A percentile compares a stretch with the other conserved stretches of the same genome.
Evolutionary conservation across 1,139 yeast species (phyloP).

Genomic region (Geotrichum europaeum): DNA sequence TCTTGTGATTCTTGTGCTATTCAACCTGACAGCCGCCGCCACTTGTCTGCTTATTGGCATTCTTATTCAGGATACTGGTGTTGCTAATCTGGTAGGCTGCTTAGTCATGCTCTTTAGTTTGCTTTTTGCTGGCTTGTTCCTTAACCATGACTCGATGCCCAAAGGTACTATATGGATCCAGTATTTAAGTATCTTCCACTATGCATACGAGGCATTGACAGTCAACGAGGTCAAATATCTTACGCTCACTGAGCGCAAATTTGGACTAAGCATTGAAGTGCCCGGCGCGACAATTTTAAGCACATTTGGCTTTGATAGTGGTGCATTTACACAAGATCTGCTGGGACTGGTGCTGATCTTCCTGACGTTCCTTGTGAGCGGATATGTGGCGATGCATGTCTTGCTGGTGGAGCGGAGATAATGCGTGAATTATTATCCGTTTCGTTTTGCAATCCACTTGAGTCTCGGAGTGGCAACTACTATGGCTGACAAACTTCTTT

Average conservation of each 20-base stretch:
- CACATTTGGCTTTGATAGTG: slow-evolving; percentile 87
- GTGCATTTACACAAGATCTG: slow-evolving; percentile 66
- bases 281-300: slow-evolving; percentile 96
- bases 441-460: not conserved
- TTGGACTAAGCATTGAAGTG: slow-evolving; percentile 90
- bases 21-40: slow-evolving; percentile 79
- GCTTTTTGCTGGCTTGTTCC: slow-evolving; percentile 86
- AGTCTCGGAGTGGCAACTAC: too few species aligned
- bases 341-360: slow-evolving; percentile 43
- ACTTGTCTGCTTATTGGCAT: slow-evolving; percentile 86
- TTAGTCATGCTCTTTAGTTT: slow-evolving; percentile 75
- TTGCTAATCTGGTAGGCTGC: slow-evolving; percentile 85
- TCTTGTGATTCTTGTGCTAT: slow-evolving; percentile 61
- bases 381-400: slow-evolving; percentile 67
- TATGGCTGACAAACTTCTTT: too few species aligned
- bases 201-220: slow-evolving; percentile 86
- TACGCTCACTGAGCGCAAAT: slow-evolving; percentile 78
- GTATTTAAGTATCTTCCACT: slow-evolving; percentile 85
- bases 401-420: slow-evolving; percentile 67
- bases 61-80: slow-evolving; percentile 80
- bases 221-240: slow-evolving; percentile 92
- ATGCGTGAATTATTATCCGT: not conserved
- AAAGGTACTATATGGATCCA: slow-evolving; percentile 70
- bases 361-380: slow-evolving; percentile 51
- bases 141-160: slow-evolving; percentile 73